These are phyloP conservation scores for Kwoniella bestiolae DNA, from an alignment of 768 basidiomycete genomes.

Conservation along the genomic window DNA sequence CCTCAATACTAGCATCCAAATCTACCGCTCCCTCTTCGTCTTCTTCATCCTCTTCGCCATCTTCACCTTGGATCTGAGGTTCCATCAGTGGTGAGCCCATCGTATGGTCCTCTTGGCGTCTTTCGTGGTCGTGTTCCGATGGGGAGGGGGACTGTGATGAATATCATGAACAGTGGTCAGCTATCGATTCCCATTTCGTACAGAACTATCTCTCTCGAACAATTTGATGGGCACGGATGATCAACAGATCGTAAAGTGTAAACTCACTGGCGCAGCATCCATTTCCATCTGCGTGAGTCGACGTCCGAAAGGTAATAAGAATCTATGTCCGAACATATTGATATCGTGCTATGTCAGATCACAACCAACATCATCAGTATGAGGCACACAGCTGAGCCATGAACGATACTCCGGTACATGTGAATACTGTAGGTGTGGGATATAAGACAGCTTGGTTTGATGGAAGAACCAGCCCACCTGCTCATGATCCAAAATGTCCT, in stretches of 20 bases:
- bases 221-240: neutral
- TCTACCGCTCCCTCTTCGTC: conserved; percentile 37
- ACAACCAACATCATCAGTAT: too few species aligned
- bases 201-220: too few species aligned
- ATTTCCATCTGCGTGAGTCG: conserved; percentile 49
- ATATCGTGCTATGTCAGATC: conserved; percentile 28
- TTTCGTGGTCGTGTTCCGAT: conserved; percentile 44
- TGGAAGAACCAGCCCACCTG: too few species aligned
- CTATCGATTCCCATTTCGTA: too few species aligned
- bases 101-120: conserved; percentile 49
- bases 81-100: conserved; percentile 15
- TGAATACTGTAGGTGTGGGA: too few species aligned
- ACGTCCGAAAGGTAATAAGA: conserved; percentile 45
- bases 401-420: too few species aligned
- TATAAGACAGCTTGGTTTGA: too few species aligned
- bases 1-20: conserved; percentile 49
- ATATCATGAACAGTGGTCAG: too few species aligned
- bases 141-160: conserved; percentile 41
- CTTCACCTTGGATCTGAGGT: conserved; percentile 4
- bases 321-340: conserved; percentile 49
- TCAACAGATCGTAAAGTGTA: neutral
- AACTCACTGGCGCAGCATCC: conserved; percentile 45
- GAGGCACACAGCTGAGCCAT: too few species aligned
- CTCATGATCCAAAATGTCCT: conserved; percentile 42
- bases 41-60: conserved; percentile 19